Base-by-base conservation (phyloP, 495 filamentous ascomycete genomes). In the Neurospora terricola region DNA sequence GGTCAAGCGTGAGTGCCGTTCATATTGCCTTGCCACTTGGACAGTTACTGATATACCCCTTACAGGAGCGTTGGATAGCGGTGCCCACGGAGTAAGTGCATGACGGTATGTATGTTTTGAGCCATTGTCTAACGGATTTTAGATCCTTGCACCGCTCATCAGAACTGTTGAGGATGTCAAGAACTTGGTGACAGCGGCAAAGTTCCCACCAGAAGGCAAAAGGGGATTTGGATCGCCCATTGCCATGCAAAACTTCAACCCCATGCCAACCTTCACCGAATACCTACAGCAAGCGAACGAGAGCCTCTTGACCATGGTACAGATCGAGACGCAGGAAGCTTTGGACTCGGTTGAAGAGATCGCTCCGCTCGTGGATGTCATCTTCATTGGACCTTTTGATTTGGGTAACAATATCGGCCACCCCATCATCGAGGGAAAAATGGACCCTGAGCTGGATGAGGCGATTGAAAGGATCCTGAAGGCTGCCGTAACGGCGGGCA, bases 361-460 rank as follows among this genome's bases (percentile, higher is more conserved):
- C 74, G 92, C 92, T 11, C 86, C 87, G 9, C 86, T 94, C 1
- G 86, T 94, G 23, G 91, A 94, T 77, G 89, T 92, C 3, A 81
- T 96, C 1, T 91, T 96, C 71, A 85, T 95, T 70, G 93, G 93
- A 0, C 93, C 93, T 0, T 93, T 90, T 78, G 91, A 93, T 76
- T 83, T 93, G 0, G 92, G 86, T 11, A 90, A 92, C 77, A 92
- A 90, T 76, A 92, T 94, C 74, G 93, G 91, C 1, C 86, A 89
- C 76, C 91, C 92, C 1, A 89, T 93, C 72, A 77, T 88, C 27
- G 82, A 88, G 70, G 87, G 86, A 3, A 85, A 81, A n/a, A 88
- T 92, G 79, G 84, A 90, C 71, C 84, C 86, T 0, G 88, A 92
- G 76, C 82, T 94, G 38, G 83, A 91, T 70, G 85, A 86, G 69